Conservation (phyloP, 2,329 filamentous ascomycete species). For the Trichoderma semiorbis region DNA sequence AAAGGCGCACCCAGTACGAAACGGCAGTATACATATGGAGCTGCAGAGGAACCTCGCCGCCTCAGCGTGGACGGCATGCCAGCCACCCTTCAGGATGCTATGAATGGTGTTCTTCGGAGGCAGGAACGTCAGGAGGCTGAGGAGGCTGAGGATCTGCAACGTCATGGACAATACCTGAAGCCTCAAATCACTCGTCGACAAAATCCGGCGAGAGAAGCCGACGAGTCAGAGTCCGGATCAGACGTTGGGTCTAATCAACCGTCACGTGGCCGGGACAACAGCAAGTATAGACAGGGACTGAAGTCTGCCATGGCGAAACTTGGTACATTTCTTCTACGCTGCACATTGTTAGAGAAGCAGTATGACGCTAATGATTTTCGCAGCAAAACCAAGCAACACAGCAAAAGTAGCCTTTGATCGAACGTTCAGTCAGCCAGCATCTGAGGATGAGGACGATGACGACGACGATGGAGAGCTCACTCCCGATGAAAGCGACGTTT, state of each 20-base stretch:
- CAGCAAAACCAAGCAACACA: neutral
- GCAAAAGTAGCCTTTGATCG: neutral
- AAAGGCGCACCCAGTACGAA: constrained; percentile 35
- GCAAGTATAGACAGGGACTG: neutral
- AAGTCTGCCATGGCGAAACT: neutral
- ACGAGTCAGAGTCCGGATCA: neutral
- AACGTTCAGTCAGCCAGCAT: constrained; percentile 5
- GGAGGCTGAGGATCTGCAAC: neutral
- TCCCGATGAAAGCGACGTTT: constrained; percentile 26
- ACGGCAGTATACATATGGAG: constrained; percentile 39
- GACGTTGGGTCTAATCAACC: neutral
- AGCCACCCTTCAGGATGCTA: neutral
- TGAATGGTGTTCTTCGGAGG: constrained; percentile 8
- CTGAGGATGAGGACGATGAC: constrained; percentile 22
- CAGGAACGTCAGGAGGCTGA: constrained; percentile 10
- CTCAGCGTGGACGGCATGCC: constrained; percentile 1
- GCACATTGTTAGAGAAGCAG: neutral
- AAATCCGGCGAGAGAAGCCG: neutral
- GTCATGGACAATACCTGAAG: neutral
- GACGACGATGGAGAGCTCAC: neutral
- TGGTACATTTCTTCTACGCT: neutral
- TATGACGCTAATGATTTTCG: neutral
- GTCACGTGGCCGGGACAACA: neutral
- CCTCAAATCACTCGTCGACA: neutral
- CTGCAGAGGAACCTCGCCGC: constrained; percentile 33